Conservation (phyloP, 2,329 filamentous ascomycete species). For the Calonectria pseudoreteaudii region DNA sequence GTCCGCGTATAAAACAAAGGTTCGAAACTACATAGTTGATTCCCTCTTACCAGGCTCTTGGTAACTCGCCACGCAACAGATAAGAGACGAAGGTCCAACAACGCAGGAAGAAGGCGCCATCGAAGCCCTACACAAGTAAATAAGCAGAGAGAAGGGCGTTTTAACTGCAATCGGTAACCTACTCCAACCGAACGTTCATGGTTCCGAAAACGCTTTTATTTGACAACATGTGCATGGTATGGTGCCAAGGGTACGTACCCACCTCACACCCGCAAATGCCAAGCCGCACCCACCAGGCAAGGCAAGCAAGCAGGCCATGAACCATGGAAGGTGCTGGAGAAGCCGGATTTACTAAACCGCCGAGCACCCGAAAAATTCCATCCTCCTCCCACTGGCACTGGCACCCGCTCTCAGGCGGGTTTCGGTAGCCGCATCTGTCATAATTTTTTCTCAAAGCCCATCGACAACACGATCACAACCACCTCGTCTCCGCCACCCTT, state of each 20-base stretch:
- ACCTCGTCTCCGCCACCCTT: conserved; percentile 3
- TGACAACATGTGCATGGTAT: not conserved
- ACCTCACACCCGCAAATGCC: not conserved
- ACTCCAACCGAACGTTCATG: not conserved
- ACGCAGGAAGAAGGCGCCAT: not conserved
- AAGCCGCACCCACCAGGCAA: not conserved
- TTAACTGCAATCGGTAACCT: not conserved
- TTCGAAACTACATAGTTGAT: not conserved
- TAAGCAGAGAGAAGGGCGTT: not conserved
- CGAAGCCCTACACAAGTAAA: not conserved
- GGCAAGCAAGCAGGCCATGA: too few species aligned
- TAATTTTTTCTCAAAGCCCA: conserved; percentile 32
- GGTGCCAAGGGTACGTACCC: conserved; percentile 14
- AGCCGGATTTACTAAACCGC: conserved; percentile 27
- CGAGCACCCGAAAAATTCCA: conserved; percentile 28
- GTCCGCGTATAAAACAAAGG: not conserved
- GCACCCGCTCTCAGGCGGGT: conserved; percentile 26
- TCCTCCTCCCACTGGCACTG: conserved; percentile 10
- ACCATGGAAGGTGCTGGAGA: conserved; percentile 23
- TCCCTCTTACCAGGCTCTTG: not conserved
- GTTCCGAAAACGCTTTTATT: not conserved
- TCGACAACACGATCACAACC: conserved; percentile 23
- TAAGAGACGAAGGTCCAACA: not conserved
- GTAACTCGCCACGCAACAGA: not conserved
- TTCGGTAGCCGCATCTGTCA: conserved; percentile 32